Conservation (phyloP, 2,329 filamentous ascomycete genomes). For the Pseudogymnoascus sp. region DNA sequence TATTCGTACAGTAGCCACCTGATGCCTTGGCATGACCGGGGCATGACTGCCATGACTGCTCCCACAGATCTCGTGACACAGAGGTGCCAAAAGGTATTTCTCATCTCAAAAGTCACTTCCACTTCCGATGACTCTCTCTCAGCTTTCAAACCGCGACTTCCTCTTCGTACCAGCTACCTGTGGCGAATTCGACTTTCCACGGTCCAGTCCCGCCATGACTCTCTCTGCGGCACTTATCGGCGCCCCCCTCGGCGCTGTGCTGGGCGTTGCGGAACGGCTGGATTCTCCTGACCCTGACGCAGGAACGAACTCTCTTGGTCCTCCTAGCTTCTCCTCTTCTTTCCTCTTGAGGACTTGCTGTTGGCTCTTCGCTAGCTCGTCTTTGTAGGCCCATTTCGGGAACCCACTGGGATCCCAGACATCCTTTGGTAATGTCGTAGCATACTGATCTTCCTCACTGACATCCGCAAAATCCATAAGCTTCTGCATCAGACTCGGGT, state of each 20-base stretch:
- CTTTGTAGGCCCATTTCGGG: constrained; percentile 45
- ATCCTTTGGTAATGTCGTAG: constrained; percentile 47
- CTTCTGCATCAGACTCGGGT: constrained; percentile 64
- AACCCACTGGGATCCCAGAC: constrained; percentile 51
- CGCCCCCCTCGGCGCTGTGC: constrained; percentile 13
- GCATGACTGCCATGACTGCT: neutral
- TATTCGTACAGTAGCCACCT: neutral
- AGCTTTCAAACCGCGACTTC: constrained; percentile 28
- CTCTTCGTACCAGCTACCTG: constrained; percentile 22
- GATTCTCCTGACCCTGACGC: constrained; percentile 18
- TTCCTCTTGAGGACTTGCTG: constrained; percentile 36
- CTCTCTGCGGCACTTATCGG: constrained; percentile 27
- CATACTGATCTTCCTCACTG: constrained; percentile 51
- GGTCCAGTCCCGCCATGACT: constrained; percentile 28
- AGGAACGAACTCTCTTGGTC: constrained; percentile 27
- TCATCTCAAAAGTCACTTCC: neutral
- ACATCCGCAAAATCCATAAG: constrained; percentile 60
- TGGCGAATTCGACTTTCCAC: constrained; percentile 23
- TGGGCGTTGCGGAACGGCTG: constrained; percentile 20
- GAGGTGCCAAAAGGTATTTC: neutral
- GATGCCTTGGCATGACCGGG: neutral
- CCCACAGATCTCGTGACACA: neutral
- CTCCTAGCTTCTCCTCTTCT: constrained; percentile 25
- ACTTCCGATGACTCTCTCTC: constrained; percentile 12
- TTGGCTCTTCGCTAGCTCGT: constrained; percentile 38